A percentile compares a stretch with the other conserved stretches of the same genome.
phyloP scores from a whole-genome alignment of 2,329 filamentous ascomycete genomes.

The Dendrostoma leiphaemia region DNA sequence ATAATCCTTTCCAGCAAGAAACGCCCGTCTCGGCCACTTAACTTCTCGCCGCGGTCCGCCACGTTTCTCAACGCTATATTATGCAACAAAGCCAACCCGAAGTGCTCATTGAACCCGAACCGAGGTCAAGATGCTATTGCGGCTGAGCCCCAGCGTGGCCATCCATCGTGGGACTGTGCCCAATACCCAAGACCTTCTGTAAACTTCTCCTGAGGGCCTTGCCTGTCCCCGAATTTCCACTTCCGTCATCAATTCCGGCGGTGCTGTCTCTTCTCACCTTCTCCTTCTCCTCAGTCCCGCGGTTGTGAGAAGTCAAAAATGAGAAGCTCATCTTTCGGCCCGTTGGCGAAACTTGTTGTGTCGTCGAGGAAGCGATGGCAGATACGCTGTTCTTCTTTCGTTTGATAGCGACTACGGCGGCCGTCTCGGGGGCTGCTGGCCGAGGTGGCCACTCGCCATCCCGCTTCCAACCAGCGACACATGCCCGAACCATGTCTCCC shows the following conservation, averaged over 20 bases:
- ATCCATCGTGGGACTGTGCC: constrained; percentile 21
- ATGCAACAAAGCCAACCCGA: neutral
- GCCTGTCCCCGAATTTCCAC: constrained; percentile 22
- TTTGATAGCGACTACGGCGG: constrained; percentile 34
- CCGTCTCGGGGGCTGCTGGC: constrained; percentile 44
- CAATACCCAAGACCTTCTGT: constrained; percentile 44
- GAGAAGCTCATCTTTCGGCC: constrained; percentile 25
- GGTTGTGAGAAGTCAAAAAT: constrained; percentile 18
- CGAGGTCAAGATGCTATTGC: constrained; percentile 34
- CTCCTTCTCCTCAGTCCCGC: constrained; percentile 14
- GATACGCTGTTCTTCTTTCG: constrained; percentile 34
- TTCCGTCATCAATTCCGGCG: constrained; percentile 14
- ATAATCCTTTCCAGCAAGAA: neutral
- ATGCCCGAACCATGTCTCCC: constrained; percentile 72
- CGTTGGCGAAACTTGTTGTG: neutral
- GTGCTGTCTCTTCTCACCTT: constrained; percentile 13
- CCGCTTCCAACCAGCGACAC: constrained; percentile 88
- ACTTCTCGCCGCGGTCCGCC: too few species aligned
- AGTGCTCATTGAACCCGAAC: constrained; percentile 37
- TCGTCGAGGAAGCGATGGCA: constrained; percentile 13
- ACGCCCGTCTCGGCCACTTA: neutral
- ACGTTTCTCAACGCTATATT: too few species aligned
- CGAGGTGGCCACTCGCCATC: constrained; percentile 90
- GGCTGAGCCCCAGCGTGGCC: constrained; percentile 5
- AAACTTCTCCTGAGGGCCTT: constrained; percentile 46